Base-by-base conservation (phyloP, 1,139 yeast genomes). In the Nakaseomyces uthaithaninus region DNA sequence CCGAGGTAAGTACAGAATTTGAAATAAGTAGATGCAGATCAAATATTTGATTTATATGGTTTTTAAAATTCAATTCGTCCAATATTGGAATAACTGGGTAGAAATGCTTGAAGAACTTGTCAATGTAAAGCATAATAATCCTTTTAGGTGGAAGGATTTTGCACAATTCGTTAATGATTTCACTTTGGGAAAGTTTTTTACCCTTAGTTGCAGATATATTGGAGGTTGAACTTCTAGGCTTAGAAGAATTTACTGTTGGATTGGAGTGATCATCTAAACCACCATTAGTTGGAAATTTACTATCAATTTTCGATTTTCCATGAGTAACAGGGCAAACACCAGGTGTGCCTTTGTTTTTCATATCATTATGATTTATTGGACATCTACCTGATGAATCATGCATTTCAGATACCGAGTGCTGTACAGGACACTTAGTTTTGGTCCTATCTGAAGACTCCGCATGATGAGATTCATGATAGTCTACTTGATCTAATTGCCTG, bases 61-160 rank as follows among this genome's bases (percentile, higher is more conserved):
- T 45, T 41, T 54, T 53, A 44, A 67, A 62, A 27, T 57, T 57
- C 9, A 41, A 46, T 47, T 75, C 77, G 53, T 75, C 79, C 19
- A 75, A 43, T 27, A 71, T 63, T 1, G 80, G 80, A 42, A 72
- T 62, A 31, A 66, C 67, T 1, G 77, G 75, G 48, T 74, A 72
- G 4, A 73, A 59, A 14, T 59, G 56, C 18, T 55, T 55, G 55
- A 75, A 73, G 46, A 69, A 75, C 33, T 66, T 50, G 17, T 64
- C 63, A 11, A 69, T 41, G 39, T 64, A 63, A 19, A 55, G 45
- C 55, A 67, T 58, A 11, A 74, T 60, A 1, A 69, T 63, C 22
- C 58, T 57, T 41, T 60, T 60, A 8, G 68, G 65, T 2, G 80
- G 80, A 42, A 60, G 53, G 23, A 51, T 44, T 19, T 45, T 41